A percentile compares a stretch with the other conserved stretches of the same genome.
phyloP scores from a whole-genome alignment of 129 eudicot species.

The Flaveria sonorensis region DNA sequence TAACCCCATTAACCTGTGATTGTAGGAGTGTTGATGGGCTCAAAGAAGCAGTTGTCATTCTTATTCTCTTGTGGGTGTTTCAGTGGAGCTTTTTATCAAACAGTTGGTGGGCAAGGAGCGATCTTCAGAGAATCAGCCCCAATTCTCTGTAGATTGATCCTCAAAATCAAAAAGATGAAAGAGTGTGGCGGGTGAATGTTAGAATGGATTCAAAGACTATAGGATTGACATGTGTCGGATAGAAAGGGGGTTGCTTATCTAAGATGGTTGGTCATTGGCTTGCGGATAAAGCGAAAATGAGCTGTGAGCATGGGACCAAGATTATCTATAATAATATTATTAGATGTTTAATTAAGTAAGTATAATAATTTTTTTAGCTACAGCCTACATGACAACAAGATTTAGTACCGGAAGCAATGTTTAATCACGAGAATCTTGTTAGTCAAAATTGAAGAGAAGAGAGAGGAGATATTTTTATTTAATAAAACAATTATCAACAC shows the following conservation, averaged over 20 bases:
- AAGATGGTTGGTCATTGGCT: constrained; percentile 25
- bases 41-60: constrained; percentile 64
- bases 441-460: too few species aligned
- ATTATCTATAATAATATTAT: too few species aligned
- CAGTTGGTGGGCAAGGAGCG: constrained; percentile 34
- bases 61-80: too few species aligned
- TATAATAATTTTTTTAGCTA: too few species aligned
- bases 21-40: constrained; percentile 63
- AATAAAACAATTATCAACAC: too few species aligned
- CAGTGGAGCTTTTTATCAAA: constrained; percentile 26
- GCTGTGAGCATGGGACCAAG: background rate
- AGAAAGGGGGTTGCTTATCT: constrained; percentile 26
- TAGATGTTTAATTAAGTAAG: too few species aligned
- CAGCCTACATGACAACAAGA: too few species aligned
- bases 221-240: constrained; percentile 39
- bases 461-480: too few species aligned
- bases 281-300: background rate
- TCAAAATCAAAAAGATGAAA: background rate
- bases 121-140: constrained; percentile 1
- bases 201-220: background rate
- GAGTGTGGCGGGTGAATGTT: background rate
- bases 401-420: too few species aligned
- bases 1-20: constrained; percentile 46
- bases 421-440: too few species aligned
- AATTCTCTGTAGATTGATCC: background rate